Evolutionary conservation across 352 stramenopile genomes (phyloP), one percentile per base, ranked within the genome.

Genomic region (Elongisporangium anandrum): DNA sequence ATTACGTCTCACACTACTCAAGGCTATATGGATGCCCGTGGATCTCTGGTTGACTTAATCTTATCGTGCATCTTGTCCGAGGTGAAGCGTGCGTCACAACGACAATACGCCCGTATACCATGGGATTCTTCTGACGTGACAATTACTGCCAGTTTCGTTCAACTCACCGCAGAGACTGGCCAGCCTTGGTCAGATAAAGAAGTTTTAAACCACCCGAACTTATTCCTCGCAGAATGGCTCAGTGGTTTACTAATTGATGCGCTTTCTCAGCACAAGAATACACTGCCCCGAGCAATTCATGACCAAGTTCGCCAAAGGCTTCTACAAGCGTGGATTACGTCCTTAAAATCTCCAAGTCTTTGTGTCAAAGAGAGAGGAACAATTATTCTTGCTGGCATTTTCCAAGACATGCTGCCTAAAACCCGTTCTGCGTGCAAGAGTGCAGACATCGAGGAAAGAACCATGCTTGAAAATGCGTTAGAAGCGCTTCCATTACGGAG

Each of bases 311-410:
- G 81, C 19, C 73, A 90, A 57, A 66, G 84, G 49, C 59, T 96
- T 34, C 60, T 96, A 8, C 70, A 83, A 60, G 83, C 85, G n/a
- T 97, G 88, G 88, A 70, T 85, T 20, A 72, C 74, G n/a, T 79
- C 84, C 17, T 68, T 97, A 41, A 93, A 90, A 52, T 96, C 87
- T 2, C 87, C 88, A 12, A 91, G 87, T 26, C 62, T 97, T 24
- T 88, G 80, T 34, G 81, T 97, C 17, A 97, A 97, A 52, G 85
- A 96, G 60, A 85, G 87, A 29, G 83, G 81, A n/a, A 83, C 83
- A 51, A 80, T 70, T 0, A 89, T 97, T 10, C 66, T 95, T 38
- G 74, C 77, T 13, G 80, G 81, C 7, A 81, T 94, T 16, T 64
- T 95, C 23, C 85, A 90, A 55, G 77, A 94, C 57, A 90, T 94